A percentile compares a stretch with the other conserved stretches of the same genome.
phyloP scores from a whole-genome alignment of 2,329 filamentous ascomycete species.

The Fusarium anthophilum region DNA sequence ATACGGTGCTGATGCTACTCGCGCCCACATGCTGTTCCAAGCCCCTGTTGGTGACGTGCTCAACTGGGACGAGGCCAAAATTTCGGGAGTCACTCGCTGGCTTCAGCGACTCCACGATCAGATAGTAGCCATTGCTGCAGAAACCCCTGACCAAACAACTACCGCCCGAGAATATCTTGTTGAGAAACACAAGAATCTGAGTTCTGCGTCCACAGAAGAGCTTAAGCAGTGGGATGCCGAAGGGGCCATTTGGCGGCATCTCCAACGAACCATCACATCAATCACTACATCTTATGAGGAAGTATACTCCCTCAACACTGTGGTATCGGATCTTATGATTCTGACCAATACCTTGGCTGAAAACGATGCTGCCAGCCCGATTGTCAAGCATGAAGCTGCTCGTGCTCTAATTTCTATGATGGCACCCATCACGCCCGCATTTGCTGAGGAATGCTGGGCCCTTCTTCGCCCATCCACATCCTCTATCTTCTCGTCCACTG shows the following conservation, averaged over 20 bases:
- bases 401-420: conserved; percentile 74
- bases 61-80: conserved; percentile 88
- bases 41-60: conserved; percentile 85
- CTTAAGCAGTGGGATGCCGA: conserved; percentile 57
- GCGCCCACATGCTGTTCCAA: conserved; percentile 89
- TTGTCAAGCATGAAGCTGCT: conserved; percentile 60
- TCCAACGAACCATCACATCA: conserved; percentile 73
- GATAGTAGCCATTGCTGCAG: conserved; percentile 47
- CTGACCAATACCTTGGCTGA: conserved; percentile 75
- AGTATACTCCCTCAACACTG: conserved; percentile 82
- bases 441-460: conserved; percentile 84
- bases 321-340: conserved; percentile 83
- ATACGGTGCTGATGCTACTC: conserved; percentile 84
- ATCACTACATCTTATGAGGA: conserved; percentile 75
- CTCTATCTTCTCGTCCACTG: conserved; percentile 57
- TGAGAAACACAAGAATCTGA: conserved; percentile 44
- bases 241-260: conserved; percentile 67
- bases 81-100: conserved; percentile 85
- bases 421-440: conserved; percentile 81
- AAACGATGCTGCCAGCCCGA: conserved; percentile 49
- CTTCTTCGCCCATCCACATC: conserved; percentile 55
- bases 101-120: conserved; percentile 73
- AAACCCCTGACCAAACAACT: background rate
- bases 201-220: conserved; percentile 45
- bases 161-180: conserved; percentile 51